Evolutionary conservation across 768 basidiomycete genomes (phyloP).

Genomic region (Phlebiopsis gigantea): DNA sequence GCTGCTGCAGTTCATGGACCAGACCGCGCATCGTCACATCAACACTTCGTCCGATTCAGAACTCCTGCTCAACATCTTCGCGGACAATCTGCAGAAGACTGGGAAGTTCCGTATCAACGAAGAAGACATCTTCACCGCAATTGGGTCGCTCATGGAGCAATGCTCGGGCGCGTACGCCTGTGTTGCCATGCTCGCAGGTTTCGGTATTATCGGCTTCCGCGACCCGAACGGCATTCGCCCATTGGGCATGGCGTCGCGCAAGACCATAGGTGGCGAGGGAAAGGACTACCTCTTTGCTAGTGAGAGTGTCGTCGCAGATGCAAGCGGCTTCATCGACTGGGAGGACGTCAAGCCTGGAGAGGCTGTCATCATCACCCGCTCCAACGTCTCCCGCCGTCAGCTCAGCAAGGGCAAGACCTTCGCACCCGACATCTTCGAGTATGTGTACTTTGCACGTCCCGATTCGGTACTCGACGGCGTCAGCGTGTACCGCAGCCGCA

Average conservation of each 20-base stretch:
- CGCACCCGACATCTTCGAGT: constrained; percentile 98
- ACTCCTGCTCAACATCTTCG: constrained; percentile 94
- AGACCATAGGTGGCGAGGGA: constrained; percentile 39
- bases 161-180: constrained; percentile 95
- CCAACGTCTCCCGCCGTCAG: constrained; percentile 66
- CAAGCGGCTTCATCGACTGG: constrained; percentile 88
- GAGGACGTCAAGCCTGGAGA: constrained; percentile 93
- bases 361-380: constrained; percentile 91
- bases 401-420: constrained; percentile 68
- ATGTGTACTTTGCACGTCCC: constrained; percentile 95
- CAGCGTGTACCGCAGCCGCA: constrained; percentile 94
- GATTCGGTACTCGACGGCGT: constrained; percentile 97
- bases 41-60: constrained; percentile 99
- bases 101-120: constrained; percentile 99
- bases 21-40: constrained; percentile 94
- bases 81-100: constrained; percentile 95
- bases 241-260: constrained; percentile 77
- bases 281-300: constrained; percentile 88
- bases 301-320: constrained; percentile 96
- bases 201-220: constrained; percentile 95
- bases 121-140: constrained; percentile 96
- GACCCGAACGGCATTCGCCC: constrained; percentile 98
- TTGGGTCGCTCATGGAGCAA: constrained; percentile 83
- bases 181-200: constrained; percentile 98
- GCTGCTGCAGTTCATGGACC: constrained; percentile 91